A percentile compares a stretch with the other conserved stretches of the same genome.
Evolutionary conservation across 2,329 filamentous ascomycete genomes (phyloP).

Genomic region (Aspergillus alliaceus): DNA sequence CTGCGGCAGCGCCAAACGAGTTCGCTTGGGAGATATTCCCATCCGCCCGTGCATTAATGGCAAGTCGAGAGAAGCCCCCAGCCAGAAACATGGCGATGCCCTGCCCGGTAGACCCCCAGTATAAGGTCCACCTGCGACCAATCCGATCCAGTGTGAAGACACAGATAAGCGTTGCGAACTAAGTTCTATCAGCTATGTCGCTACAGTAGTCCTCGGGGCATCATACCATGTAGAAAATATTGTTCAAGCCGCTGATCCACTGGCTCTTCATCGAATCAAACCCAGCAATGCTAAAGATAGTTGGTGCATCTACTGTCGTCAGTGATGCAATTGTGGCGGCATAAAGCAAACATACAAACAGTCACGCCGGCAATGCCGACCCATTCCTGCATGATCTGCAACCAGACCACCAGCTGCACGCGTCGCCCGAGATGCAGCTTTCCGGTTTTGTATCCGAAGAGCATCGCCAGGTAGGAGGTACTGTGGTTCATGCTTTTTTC

Average conservation of each 20-base stretch:
- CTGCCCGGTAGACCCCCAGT: constrained; percentile 66
- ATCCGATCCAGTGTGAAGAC: constrained; percentile 71
- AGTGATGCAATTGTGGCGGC: not conserved
- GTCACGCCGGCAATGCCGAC: constrained; percentile 70
- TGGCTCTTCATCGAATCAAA: constrained; percentile 61
- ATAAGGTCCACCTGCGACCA: constrained; percentile 67
- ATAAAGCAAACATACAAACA: constrained; percentile 44
- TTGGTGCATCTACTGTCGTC: constrained; percentile 39
- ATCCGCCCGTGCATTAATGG: constrained; percentile 49
- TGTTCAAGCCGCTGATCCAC: constrained; percentile 63
- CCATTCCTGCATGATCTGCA: constrained; percentile 72
- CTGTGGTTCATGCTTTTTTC: constrained; percentile 56
- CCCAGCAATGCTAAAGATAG: constrained; percentile 67
- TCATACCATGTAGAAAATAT: constrained; percentile 56
- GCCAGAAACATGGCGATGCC: constrained; percentile 68
- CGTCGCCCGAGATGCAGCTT: constrained; percentile 67
- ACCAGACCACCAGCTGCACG: constrained; percentile 69
- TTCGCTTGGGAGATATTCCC: constrained; percentile 49
- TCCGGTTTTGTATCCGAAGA: constrained; percentile 65
- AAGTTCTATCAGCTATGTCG: not conserved
- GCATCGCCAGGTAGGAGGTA: constrained; percentile 64
- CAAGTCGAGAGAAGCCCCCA: constrained; percentile 61
- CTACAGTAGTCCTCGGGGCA: not conserved
- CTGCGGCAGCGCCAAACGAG: constrained; percentile 63
- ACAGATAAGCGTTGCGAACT: constrained; percentile 67